Percentiles rank a stretch among this genome's conserved stretches.
Conservation (phyloP, 2,329 filamentous ascomycete genomes). For the Graphilbum fragrans region DNA sequence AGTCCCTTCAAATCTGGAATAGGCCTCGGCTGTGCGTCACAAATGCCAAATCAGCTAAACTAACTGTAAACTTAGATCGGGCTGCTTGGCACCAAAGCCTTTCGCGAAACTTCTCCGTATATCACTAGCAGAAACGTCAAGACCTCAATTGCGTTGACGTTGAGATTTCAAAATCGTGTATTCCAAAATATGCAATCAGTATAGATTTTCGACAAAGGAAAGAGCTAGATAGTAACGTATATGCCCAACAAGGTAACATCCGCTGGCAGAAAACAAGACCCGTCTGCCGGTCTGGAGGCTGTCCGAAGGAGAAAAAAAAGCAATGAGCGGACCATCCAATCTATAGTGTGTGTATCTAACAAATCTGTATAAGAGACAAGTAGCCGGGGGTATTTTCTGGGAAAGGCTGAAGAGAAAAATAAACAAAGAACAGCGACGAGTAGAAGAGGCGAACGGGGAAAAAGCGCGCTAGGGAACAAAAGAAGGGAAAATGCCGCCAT, state of each 20-base stretch:
- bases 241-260: not conserved
- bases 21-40: no score
- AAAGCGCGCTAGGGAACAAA: not conserved
- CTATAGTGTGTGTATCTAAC: not conserved
- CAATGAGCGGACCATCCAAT: conserved; percentile 1
- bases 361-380: not conserved
- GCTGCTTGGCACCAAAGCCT: no score
- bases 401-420: not conserved
- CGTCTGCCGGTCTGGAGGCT: not conserved
- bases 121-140: no score
- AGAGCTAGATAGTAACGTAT: not conserved
- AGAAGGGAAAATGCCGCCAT: not conserved
- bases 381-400: conserved; percentile 1
- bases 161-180: no score
- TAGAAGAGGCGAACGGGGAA: not conserved
- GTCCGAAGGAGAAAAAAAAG: not conserved
- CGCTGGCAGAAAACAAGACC: not conserved
- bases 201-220: conserved; percentile 1
- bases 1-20: no score
- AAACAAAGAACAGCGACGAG: not conserved
- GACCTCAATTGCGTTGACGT: no score
- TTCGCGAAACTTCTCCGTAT: no score
- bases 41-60: no score
- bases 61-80: no score
- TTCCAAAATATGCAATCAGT: no score